Evolutionary conservation across 805 yeast genomes (phyloP).

Genomic region (Candida taoyuanica): DNA sequence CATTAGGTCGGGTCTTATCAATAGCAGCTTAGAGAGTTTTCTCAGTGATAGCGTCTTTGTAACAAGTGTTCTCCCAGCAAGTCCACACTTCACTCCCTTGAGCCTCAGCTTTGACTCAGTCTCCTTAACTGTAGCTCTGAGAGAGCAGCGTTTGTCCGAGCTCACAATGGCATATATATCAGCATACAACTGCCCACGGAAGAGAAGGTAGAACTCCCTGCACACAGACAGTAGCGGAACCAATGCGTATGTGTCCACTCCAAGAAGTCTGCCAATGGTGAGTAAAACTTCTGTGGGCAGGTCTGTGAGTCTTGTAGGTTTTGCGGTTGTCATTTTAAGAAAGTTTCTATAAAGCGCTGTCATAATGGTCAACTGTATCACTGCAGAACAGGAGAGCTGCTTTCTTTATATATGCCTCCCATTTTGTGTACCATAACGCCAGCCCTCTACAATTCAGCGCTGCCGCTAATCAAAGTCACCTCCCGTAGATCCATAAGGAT

Average conservation of each 20-base stretch:
- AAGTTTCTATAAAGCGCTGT: no score
- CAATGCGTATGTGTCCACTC: conserved; percentile 7
- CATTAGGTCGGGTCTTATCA: conserved; percentile 3
- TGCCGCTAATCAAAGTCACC: no score
- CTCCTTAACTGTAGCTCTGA: conserved; percentile 1
- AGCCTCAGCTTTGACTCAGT: background rate
- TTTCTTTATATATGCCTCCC: no score
- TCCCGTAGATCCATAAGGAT: background rate
- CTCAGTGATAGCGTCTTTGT: conserved; percentile 3
- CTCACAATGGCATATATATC: conserved; percentile 16
- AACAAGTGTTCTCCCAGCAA: conserved; percentile 7
- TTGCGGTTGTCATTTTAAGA: background rate
- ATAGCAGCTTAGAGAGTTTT: conserved; percentile 6
- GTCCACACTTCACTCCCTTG: no score
- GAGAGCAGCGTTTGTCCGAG: conserved; percentile 8
- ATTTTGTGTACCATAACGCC: no score
- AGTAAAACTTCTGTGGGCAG: conserved; percentile 14
- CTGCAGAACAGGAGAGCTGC: no score
- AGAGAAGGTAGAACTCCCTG: conserved; percentile 9
- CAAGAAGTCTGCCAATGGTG: conserved; percentile 3
- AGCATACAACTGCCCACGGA: conserved; percentile 11
- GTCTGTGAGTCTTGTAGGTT: background rate
- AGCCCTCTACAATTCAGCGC: no score
- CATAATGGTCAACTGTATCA: no score
- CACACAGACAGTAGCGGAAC: conserved; percentile 11